Evolutionary conservation across 2,329 filamentous ascomycete species (phyloP).

Genomic region (Lasiodiplodia sp.): DNA sequence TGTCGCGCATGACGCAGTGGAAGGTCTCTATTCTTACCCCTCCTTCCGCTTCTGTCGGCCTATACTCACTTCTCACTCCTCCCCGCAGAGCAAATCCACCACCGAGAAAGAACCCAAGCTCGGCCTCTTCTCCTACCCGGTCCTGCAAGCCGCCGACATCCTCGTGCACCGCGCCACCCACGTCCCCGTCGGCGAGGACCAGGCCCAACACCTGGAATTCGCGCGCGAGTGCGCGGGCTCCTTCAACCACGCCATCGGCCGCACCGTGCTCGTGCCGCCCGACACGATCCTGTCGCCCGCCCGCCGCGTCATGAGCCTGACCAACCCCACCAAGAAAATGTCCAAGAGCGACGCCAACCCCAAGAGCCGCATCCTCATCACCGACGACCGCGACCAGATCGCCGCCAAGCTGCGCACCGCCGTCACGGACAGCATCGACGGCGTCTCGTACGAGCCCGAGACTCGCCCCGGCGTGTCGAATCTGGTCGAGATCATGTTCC

Average conservation of each 20-base stretch:
- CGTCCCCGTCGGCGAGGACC: slow-evolving; percentile 96
- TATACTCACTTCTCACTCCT: neutral
- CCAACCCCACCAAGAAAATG: slow-evolving; percentile 83
- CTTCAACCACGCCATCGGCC: slow-evolving; percentile 81
- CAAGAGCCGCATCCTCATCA: slow-evolving; percentile 82
- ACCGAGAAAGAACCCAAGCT: slow-evolving; percentile 74
- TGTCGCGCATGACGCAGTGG: slow-evolving; percentile 99
- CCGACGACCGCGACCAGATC: slow-evolving; percentile 71
- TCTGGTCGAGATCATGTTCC: slow-evolving; percentile 78
- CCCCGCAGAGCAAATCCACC: slow-evolving; percentile 72
- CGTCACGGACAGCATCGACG: slow-evolving; percentile 74
- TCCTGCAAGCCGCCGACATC: slow-evolving; percentile 94
- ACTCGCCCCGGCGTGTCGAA: slow-evolving; percentile 85
- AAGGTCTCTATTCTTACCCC: slow-evolving; percentile 65
- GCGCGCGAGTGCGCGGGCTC: slow-evolving; percentile 82
- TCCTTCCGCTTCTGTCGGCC: neutral
- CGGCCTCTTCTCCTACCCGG: slow-evolving; percentile 93
- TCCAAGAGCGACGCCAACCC: slow-evolving; percentile 82
- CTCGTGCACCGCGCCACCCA: slow-evolving; percentile 88
- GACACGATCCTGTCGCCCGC: slow-evolving; percentile 62
- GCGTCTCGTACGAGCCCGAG: slow-evolving; percentile 75
- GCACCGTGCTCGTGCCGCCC: slow-evolving; percentile 73
- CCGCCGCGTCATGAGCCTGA: slow-evolving; percentile 89
- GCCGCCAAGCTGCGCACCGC: slow-evolving; percentile 73
- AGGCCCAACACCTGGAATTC: slow-evolving; percentile 93